These are phyloP conservation scores for Trichoderma atrobrunneum DNA, from an alignment of 2,329 filamentous ascomycete species.

Conservation along the genomic window DNA sequence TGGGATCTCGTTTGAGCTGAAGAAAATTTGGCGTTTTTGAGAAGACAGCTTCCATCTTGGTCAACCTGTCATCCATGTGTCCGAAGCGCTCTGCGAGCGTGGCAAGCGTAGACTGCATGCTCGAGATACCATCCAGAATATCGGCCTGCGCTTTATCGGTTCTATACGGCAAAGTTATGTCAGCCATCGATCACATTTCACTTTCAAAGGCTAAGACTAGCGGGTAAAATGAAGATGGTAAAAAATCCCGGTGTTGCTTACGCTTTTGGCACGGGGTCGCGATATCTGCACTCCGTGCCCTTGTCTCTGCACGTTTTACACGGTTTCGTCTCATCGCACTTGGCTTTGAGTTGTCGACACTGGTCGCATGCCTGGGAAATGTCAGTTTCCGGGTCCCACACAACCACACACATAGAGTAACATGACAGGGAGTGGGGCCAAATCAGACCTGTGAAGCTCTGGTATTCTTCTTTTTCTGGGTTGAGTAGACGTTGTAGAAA, in stretches of 20 bases:
- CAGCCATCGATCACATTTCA: background rate
- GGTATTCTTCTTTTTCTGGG: slow-evolving; percentile 57
- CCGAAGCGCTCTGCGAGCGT: slow-evolving; percentile 38
- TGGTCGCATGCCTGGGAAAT: slow-evolving; percentile 78
- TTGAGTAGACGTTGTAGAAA: slow-evolving; percentile 43
- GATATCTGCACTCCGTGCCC: slow-evolving; percentile 77
- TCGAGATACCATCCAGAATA: slow-evolving; percentile 54
- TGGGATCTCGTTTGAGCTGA: slow-evolving; percentile 24
- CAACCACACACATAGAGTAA: background rate
- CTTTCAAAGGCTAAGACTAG: background rate
- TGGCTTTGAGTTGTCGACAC: slow-evolving; percentile 82
- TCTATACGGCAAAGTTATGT: slow-evolving; percentile 30
- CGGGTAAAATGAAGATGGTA: no score
- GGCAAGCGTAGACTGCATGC: slow-evolving; percentile 39
- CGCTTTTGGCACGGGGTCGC: slow-evolving; percentile 89
- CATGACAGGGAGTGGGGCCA: background rate
- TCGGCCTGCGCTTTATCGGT: slow-evolving; percentile 61
- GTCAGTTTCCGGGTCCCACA: slow-evolving; percentile 17
- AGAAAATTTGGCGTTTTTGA: slow-evolving; percentile 21
- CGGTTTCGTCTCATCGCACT: slow-evolving; percentile 83
- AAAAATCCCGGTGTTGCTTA: slow-evolving; percentile 44
- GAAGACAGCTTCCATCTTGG: slow-evolving; percentile 34
- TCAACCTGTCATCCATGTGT: slow-evolving; percentile 38
- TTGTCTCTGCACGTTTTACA: slow-evolving; percentile 89
- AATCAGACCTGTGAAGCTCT: slow-evolving; percentile 58